Base-by-base conservation (phyloP, 805 yeast genomes). In the Cyberlindnera lachancei region DNA sequence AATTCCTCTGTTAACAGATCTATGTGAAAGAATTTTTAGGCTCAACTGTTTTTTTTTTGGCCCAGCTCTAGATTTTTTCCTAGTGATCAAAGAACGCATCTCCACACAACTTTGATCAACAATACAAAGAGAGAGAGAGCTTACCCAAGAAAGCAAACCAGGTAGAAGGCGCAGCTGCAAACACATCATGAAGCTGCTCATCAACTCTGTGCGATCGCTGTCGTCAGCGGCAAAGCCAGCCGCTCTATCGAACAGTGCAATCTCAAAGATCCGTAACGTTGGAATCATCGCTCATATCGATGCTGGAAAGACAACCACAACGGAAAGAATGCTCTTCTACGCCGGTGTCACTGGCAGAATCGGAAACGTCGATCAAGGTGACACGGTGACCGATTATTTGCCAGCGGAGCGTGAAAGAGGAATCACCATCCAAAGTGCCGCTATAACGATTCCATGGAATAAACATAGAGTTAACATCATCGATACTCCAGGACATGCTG, bases 281-380 rank as follows among this genome's bases (percentile, higher is more conserved):
- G 98, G 98, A 2, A 86, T 92, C 46, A 87, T 92, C 25, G 98
- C 98, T n/a, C 98, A 92, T 54, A 92, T 92, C 33, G 98, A 92
- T 63, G 98, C 98, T 3, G 98, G 98, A 0, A 92, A 92, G 57
- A 92, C 98, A 4, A 92, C 98, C 2, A 88, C 98, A 1, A 90
- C 98, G 0, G 98, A 92, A 54, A 64, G 97, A 28, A 83, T 92
- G 86, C 72, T 92, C n/a, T 90, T 70, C 52, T 88, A 82, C 53
- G 70, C 88, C 33, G 97, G 97, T 0, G 68, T 79, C 36, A 90
- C 83, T 1, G 64, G 66, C 18, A 55, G 86, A 16, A 79, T 92
- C 4, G 98, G 98, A 1, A 78, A 92, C 48, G 98, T 92, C 5
- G 97, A 92, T 48, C 83, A 86, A 43, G 98, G 98, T 14, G 96